Conservation (phyloP, 228 moss, liverwort and hornwort species). For the Sphagnum fallax region DNA sequence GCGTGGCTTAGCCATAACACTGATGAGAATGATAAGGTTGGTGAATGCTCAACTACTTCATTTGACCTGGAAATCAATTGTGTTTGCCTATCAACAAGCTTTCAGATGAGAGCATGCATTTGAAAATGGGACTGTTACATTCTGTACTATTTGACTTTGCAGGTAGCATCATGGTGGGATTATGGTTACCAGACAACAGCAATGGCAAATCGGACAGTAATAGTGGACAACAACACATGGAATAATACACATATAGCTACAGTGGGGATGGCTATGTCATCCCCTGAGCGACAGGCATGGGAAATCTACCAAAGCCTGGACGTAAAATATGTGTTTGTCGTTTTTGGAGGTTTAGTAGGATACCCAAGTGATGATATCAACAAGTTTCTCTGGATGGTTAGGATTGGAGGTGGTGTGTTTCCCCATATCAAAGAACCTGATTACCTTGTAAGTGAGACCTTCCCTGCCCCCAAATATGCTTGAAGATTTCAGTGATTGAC, state of each 20-base stretch:
- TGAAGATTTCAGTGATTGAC: too few species aligned
- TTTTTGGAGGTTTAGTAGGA: constrained; percentile 96
- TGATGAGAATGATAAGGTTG: constrained; percentile 79
- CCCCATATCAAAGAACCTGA: constrained; percentile 98
- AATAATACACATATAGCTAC: constrained; percentile 99
- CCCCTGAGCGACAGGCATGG: constrained; percentile 94
- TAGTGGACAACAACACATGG: constrained; percentile 99
- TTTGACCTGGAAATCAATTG: too few species aligned
- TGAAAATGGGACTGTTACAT: not conserved
- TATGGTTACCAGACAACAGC: constrained; percentile 99
- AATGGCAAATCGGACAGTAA: constrained; percentile 99
- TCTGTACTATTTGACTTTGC: not conserved
- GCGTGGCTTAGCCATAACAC: constrained; percentile 97
- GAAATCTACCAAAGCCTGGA: constrained; percentile 91
- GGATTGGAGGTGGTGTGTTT: constrained; percentile 97
- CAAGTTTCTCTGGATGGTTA: constrained; percentile 99
- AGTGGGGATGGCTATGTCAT: constrained; percentile 99
- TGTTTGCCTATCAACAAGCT: too few species aligned
- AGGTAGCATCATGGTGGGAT: constrained; percentile 99
- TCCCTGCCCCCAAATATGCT: not conserved
- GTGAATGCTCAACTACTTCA: not conserved
- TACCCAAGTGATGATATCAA: constrained; percentile 99
- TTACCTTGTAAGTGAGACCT: constrained; percentile 59
- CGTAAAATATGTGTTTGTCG: constrained; percentile 96
- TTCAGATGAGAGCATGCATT: not conserved